Percentiles rank a stretch among this genome's conserved stretches.
These are phyloP conservation scores for Hypoxylon sp. DNA, from an alignment of 2,329 filamentous ascomycete species.

Conservation along the genomic window DNA sequence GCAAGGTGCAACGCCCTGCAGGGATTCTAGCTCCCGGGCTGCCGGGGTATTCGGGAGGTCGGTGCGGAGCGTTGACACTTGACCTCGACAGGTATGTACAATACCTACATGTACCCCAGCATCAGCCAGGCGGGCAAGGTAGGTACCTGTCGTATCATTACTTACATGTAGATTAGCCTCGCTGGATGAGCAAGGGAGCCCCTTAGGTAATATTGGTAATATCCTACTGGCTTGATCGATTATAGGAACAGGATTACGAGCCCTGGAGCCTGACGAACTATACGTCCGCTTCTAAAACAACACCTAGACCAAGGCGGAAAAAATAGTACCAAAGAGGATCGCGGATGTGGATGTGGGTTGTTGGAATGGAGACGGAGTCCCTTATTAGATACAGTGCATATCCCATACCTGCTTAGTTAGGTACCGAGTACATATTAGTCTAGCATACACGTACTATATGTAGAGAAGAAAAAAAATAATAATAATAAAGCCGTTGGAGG, in stretches of 20 bases:
- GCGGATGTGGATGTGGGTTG: constrained; percentile 19
- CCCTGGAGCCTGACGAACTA: constrained; percentile 11
- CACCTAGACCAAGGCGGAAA: constrained; percentile 7
- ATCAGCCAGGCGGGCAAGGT: neutral
- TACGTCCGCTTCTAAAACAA: constrained; percentile 9
- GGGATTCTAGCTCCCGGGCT: constrained; percentile 46
- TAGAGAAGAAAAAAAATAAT: neutral
- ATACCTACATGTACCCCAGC: neutral
- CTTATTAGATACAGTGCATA: constrained; percentile 15
- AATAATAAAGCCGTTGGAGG: constrained; percentile 15
- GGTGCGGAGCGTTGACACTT: constrained; percentile 43
- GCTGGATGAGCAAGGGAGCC: constrained; percentile 3
- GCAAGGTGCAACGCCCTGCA: constrained; percentile 45
- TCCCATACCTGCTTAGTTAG: constrained; percentile 22
- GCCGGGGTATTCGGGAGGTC: constrained; percentile 47
- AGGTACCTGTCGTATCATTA: constrained; percentile 14
- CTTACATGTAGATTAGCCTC: constrained; percentile 18
- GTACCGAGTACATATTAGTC: constrained; percentile 30
- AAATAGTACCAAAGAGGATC: constrained; percentile 21
- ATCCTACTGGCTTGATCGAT: constrained; percentile 9
- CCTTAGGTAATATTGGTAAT: constrained; percentile 9
- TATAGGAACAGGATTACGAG: constrained; percentile 19
- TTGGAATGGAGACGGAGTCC: constrained; percentile 25
- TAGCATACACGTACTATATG: constrained; percentile 2
- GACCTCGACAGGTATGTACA: constrained; percentile 11